Conservation (phyloP, 1,139 yeast species). For the Ogataea hybrid region DNA sequence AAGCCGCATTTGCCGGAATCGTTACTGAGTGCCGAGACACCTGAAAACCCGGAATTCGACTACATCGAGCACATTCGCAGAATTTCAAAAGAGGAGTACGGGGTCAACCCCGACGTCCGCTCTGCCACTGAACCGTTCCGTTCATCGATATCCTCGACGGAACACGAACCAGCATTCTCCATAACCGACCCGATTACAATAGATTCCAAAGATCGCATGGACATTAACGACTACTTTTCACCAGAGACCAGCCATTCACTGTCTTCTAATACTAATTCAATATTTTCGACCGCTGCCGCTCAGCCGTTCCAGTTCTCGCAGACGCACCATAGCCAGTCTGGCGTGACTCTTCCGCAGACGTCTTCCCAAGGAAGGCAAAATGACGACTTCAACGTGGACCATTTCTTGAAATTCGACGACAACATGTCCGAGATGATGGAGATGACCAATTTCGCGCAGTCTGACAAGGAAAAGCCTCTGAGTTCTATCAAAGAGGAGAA, state of each 20-base stretch:
- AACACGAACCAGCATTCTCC: slow-evolving; percentile 17
- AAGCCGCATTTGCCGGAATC: slow-evolving; percentile 22
- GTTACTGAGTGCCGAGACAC: slow-evolving; percentile 14
- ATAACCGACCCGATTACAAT: slow-evolving; percentile 21
- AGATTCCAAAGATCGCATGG: slow-evolving; percentile 18
- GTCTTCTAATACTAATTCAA: slow-evolving; percentile 29
- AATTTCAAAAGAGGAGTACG: slow-evolving; percentile 33
- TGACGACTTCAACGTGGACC: slow-evolving; percentile 31
- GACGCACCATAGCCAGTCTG: not conserved
- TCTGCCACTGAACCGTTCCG: slow-evolving; percentile 7
- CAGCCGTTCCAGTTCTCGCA: slow-evolving; percentile 8
- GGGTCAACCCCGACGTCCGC: slow-evolving; percentile 23
- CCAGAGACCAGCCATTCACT: slow-evolving; percentile 30
- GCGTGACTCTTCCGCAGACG: slow-evolving; percentile 8
- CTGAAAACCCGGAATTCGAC: slow-evolving; percentile 30
- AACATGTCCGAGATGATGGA: slow-evolving; percentile 27
- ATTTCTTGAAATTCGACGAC: slow-evolving; percentile 30
- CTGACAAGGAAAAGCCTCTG: not conserved
- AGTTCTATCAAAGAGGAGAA: slow-evolving; percentile 1
- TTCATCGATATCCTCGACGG: slow-evolving; percentile 14
- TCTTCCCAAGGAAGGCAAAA: slow-evolving; percentile 5
- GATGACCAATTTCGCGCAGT: slow-evolving; percentile 22
- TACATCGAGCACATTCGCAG: slow-evolving; percentile 35
- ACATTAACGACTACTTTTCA: slow-evolving; percentile 22
- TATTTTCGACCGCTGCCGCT: slow-evolving; percentile 24